Conservation (phyloP, 1,139 yeast species). For the Arxiozyma slooffiae region DNA sequence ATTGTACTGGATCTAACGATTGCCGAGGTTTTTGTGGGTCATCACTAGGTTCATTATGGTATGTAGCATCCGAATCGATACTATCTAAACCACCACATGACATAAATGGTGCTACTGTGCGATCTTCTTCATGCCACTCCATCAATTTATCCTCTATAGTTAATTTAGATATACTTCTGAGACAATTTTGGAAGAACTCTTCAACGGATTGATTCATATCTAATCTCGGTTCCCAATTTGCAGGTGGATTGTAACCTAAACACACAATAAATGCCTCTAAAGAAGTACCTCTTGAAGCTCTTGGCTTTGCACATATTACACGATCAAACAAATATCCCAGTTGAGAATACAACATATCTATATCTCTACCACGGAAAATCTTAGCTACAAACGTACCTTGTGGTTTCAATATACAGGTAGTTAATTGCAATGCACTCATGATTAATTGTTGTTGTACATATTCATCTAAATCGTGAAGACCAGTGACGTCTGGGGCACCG, state of each 20-base stretch:
- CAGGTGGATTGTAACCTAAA: constrained; percentile 70
- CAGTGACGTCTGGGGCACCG: constrained; percentile 98
- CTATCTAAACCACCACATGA: constrained; percentile 89
- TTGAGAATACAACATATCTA: constrained; percentile 83
- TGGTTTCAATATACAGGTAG: constrained; percentile 75
- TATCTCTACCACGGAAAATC: constrained; percentile 90
- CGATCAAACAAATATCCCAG: constrained; percentile 71
- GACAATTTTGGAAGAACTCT: constrained; percentile 63
- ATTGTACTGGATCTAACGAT: constrained; percentile 74
- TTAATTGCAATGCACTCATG: constrained; percentile 78
- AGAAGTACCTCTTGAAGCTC: constrained; percentile 89
- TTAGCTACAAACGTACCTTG: constrained; percentile 95
- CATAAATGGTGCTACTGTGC: constrained; percentile 73
- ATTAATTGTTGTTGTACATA: constrained; percentile 92
- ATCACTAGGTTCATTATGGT: constrained; percentile 43
- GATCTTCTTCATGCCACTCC: constrained; percentile 45
- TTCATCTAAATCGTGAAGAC: constrained; percentile 91
- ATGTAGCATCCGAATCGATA: constrained; percentile 92
- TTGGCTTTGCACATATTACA: constrained; percentile 91
- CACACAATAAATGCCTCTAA: constrained; percentile 91
- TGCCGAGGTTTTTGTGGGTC: constrained; percentile 11
- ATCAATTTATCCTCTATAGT: constrained; percentile 33
- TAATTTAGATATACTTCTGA: constrained; percentile 42
- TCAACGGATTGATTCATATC: constrained; percentile 57
- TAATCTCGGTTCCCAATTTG: constrained; percentile 67